Evolutionary conservation across 208 protist genomes (phyloP), one percentile per base, ranked within the genome.

Genomic region (Porcisia hertigi): DNA sequence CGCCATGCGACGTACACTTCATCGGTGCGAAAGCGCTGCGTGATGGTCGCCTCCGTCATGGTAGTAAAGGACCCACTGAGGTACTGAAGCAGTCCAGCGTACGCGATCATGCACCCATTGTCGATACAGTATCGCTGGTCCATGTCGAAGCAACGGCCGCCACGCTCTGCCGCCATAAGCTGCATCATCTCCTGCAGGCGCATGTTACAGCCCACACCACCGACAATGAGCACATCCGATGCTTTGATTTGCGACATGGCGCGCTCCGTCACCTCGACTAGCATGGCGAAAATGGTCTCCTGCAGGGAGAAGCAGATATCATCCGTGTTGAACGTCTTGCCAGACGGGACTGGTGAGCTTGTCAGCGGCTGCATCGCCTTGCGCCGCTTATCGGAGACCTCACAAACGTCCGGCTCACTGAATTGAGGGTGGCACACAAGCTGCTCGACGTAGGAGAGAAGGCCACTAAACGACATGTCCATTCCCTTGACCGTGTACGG

Each of bases 41-140:
- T 97, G 47, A 97, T 86, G 16, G 86, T 91, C 39, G 88, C 82
- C 55, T 97, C 89, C 41, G 75, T 64, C 43, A 97, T 76, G 14
- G 92, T 83, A 0, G 90, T 93, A 65, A 97, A 85, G 83, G 80
- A 85, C 87, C 98, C 79, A 34, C 91, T 93, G 65, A 84, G 39
- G 69, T 92, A 98, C 81, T 98, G 86, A 36, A 99, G 81, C 39
- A 98, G 71, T 3, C 98, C 98, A 4, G 98, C 97, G 75, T 98
- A 99, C 4, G 98, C 99, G 80, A 99, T 99, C 99, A 99, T 99
- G 63, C 98, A 99, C 2, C 99, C 99, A 84, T 99, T 99, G 87
- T 99, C 99, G 79, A 99, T 99, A 77, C 99, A 99, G 88, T 99
- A 99, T 8, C 98, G 84, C 39, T 98, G 93, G 75, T 99, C 98